Conservation (phyloP, 148 eudicot genomes). For the Simmondsia chinensis region DNA sequence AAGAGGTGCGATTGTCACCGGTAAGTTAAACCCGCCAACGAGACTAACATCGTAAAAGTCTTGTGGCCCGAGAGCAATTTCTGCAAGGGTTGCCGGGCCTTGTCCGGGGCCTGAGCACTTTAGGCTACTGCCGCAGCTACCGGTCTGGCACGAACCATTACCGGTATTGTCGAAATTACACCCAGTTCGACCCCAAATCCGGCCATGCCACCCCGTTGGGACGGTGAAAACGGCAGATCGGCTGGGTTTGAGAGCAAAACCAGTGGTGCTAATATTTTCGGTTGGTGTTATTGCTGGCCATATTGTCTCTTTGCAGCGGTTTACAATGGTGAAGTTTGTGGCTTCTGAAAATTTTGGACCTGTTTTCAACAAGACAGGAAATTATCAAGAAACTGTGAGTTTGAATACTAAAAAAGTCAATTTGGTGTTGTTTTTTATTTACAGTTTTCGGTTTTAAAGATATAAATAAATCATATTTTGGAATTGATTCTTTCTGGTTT, state of each 20-base stretch:
- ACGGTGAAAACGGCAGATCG: conserved; percentile 17
- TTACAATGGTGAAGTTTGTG: conserved; percentile 18
- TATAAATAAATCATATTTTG: no score
- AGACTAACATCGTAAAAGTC: conserved; percentile 37
- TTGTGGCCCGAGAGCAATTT: conserved; percentile 21
- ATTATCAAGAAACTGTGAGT: no score
- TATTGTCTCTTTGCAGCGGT: conserved; percentile 32
- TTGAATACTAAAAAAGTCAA: no score
- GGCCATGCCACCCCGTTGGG: conserved; percentile 25
- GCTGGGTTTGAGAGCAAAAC: conserved; percentile 14
- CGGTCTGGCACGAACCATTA: conserved; percentile 32
- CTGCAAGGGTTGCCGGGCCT: conserved; percentile 27
- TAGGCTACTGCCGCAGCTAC: conserved; percentile 19
- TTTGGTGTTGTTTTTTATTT: no score
- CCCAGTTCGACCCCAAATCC: conserved; percentile 34
- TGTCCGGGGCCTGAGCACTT: conserved; percentile 20
- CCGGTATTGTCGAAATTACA: conserved; percentile 27
- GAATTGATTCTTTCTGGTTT: no score
- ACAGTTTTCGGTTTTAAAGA: no score
- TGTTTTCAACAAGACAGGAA: neutral
- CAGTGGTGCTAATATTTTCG: conserved; percentile 17
- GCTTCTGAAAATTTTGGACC: conserved; percentile 2
- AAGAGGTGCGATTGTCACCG: conserved; percentile 14
- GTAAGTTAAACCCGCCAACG: conserved; percentile 34
- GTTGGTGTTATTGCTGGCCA: conserved; percentile 34